Evolutionary conservation across 345 rosid species (phyloP).

Genomic region (thale cress (Arabidopsis thaliana)): TAIR10.1 NC_003075.7:12798501-12799000

Average conservation of each 20-base stretch:
- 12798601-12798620: conserved; percentile 96
- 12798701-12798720: conserved; percentile 13
- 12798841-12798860: conserved; percentile 89
- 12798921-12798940: conserved; percentile 90
- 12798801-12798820: conserved; percentile 32
- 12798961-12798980: conserved; percentile 95
- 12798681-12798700: conserved; percentile 57
- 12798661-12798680: conserved; percentile 97
- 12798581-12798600: conserved; percentile 92
- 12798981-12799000: conserved; percentile 92
- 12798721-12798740: conserved; percentile 5
- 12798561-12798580: conserved; percentile 57
- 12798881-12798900: conserved; percentile 90
- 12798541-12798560: conserved; percentile 1
- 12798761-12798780: conserved; percentile 8
- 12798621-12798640: conserved; percentile 71
- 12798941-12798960: conserved; percentile 88
- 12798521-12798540: not conserved
- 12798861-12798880: conserved; percentile 89
- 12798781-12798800: conserved; percentile 26
- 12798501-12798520: conserved; percentile 10
- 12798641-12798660: conserved; percentile 89
- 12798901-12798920: conserved; percentile 99
- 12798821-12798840: conserved; percentile 56
- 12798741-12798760: not conserved